These are phyloP conservation scores for grape (Vitis vinifera) DNA, from an alignment of 164 flowering plant genomes.

Conservation along the genomic window DNA sequence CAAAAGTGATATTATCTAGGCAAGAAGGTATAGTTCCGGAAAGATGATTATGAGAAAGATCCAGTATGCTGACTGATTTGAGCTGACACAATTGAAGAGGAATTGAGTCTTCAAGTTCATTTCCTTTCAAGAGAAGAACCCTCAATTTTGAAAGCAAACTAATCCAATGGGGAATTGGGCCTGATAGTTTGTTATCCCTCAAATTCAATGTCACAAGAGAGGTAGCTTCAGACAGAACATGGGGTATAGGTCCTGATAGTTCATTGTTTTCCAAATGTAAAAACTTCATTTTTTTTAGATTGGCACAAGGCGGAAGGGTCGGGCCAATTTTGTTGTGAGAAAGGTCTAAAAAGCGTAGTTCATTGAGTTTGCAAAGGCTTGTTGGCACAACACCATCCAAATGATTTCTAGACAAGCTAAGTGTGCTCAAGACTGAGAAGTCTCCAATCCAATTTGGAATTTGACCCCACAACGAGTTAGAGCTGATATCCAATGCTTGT, in stretches of 20 bases:
- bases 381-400: conserved; percentile 1
- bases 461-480: neutral
- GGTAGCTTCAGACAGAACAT: neutral
- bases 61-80: neutral
- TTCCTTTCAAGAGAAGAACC: neutral
- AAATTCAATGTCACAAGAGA: conserved; percentile 10
- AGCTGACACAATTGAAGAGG: neutral
- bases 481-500: neutral
- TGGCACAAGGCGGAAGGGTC: neutral
- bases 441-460: conserved; percentile 15
- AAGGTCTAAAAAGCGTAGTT: neutral
- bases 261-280: neutral
- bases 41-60: conserved; percentile 7
- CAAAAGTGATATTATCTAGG: conserved; percentile 5
- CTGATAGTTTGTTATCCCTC: conserved; percentile 1
- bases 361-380: neutral
- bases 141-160: neutral
- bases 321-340: conserved; percentile 3
- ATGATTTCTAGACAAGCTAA: neutral
- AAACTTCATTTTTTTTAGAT: neutral
- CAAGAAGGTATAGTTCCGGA: conserved; percentile 19
- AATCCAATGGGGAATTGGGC: neutral
- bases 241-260: conserved; percentile 3
- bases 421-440: neutral
- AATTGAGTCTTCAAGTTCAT: neutral